These are phyloP conservation scores for Thermomucor indicae-seudaticae DNA, from an alignment of 371 early-diverging fungal species.

Conservation along the genomic window DNA sequence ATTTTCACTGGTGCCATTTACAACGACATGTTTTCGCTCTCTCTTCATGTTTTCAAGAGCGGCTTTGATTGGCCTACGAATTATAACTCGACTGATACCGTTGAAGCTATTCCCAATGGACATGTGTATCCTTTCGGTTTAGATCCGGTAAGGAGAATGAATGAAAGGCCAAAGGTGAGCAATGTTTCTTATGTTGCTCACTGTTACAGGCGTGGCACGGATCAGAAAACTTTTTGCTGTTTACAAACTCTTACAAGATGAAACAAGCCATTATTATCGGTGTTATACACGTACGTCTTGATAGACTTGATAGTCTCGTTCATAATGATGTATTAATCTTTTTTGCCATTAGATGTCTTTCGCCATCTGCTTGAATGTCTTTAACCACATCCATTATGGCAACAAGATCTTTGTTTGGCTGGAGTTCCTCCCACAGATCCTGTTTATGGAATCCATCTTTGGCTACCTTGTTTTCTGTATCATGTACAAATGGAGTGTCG, in stretches of 20 bases:
- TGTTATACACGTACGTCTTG: slow-evolving; percentile 81
- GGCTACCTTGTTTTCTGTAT: slow-evolving; percentile 96
- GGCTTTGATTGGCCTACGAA: slow-evolving; percentile 70
- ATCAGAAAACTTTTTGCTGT: slow-evolving; percentile 88
- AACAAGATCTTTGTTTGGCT: slow-evolving; percentile 78
- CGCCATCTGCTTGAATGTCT: slow-evolving; percentile 90
- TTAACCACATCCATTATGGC: slow-evolving; percentile 88
- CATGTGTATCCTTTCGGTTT: slow-evolving; percentile 71
- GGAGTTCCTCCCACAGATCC: slow-evolving; percentile 93
- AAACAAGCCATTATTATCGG: slow-evolving; percentile 98
- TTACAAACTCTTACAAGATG: slow-evolving; percentile 99
- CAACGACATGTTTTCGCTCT: slow-evolving; percentile 95
- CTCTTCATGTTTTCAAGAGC: slow-evolving; percentile 73
- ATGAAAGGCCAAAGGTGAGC: neutral
- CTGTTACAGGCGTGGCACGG: slow-evolving; percentile 91
- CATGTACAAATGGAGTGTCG: slow-evolving; percentile 95
- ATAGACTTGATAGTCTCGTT: neutral
- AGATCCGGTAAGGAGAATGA: slow-evolving; percentile 58
- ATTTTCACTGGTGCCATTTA: slow-evolving; percentile 98
- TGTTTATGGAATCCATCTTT: slow-evolving; percentile 92
- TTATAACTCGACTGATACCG: slow-evolving; percentile 38
- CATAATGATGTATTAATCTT: neutral
- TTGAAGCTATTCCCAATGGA: slow-evolving; percentile 40
- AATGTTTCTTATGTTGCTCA: slow-evolving; percentile 8
- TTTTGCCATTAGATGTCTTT: slow-evolving; percentile 74